A percentile compares a stretch with the other conserved stretches of the same genome.
These are phyloP conservation scores for Boletus coccyginus DNA, from an alignment of 768 basidiomycete genomes.

Conservation along the genomic window DNA sequence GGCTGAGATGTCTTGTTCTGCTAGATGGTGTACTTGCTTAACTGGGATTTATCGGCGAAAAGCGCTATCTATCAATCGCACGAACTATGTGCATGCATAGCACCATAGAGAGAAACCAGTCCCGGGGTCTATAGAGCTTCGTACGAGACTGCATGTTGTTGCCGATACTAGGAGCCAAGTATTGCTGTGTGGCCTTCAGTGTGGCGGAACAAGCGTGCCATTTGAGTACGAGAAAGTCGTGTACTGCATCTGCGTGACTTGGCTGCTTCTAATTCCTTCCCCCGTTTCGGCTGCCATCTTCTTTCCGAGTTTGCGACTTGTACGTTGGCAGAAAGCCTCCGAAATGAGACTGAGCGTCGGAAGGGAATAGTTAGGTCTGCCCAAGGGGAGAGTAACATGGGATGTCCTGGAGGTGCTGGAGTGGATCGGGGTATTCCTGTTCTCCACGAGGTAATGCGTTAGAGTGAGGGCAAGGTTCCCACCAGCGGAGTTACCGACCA, in stretches of 20 bases:
- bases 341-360: slow-evolving; percentile 40
- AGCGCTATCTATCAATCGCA: no score
- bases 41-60: no score
- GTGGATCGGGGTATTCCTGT: slow-evolving; percentile 35
- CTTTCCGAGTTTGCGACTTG: slow-evolving; percentile 45
- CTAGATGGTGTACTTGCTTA: no score
- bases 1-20: no score
- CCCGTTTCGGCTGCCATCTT: slow-evolving; percentile 54
- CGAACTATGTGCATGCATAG: no score
- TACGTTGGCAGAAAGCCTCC: slow-evolving; percentile 59
- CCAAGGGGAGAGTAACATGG: slow-evolving; percentile 59
- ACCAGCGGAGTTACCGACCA: slow-evolving; percentile 77
- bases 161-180: no score
- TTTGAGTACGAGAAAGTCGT: slow-evolving; percentile 51
- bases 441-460: slow-evolving; percentile 56
- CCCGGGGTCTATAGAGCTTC: no score
- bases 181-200: slow-evolving; percentile 46
- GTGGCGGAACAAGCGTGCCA: slow-evolving; percentile 52
- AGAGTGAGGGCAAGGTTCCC: slow-evolving; percentile 68
- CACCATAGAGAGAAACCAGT: no score
- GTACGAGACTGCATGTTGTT: no score
- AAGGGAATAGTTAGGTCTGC: slow-evolving; percentile 43
- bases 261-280: slow-evolving; percentile 21
- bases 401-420: slow-evolving; percentile 44
- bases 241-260: slow-evolving; percentile 52